Base-by-base conservation (phyloP, 257 asterid species). In the Gynochthodes officinalis region DNA sequence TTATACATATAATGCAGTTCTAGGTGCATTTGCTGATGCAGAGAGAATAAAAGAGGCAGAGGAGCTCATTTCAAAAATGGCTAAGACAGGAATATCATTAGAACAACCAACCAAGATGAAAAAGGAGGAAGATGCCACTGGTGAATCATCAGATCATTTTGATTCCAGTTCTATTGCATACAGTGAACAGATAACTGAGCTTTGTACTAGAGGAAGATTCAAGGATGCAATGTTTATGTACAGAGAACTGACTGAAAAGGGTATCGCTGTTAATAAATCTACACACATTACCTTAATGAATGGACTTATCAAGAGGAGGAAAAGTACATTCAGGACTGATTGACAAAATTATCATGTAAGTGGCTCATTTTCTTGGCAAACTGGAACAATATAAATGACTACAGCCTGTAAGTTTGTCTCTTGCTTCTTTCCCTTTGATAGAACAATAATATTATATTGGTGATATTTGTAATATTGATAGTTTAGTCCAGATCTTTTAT, bases 261-360 rank as follows among this genome's bases (percentile, higher is more conserved):
- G 96, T 23, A 62, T 82, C 40, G 37, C 86, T 73, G 77, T 90
- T 50, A 76, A 76, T 65, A 90, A 87, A 76, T 82, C 84, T 10
- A 72, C 96, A 16, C 86, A 90, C 77, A 78, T 89, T 48, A 67
- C 92, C 59, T 80, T 93, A 73, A 93, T 93, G 83, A 89, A 78
- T 82, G 98, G 93, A 67, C 92, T 93, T 54, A 78, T 90, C 75
- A 87, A 85, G 86, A 86, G 95, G 82, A 83, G 92, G 82, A 92
- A 89, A 81, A 81, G 96, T 69, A 81, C 79, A 67, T 21, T 70
- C 66, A 87, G 74, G 74, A 70, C 72, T 10, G 70, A 52, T 53
- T 71, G 70, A 72, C 66, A 30, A 28, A 52, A 53, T 67, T 66
- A 33, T 44, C 35, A 40, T 42, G 6, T 48, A 27, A 59, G 64